Percentiles rank a stretch among this genome's conserved stretches.
phyloP scores from a whole-genome alignment of 345 rosid genomes.

The Anastatica hierochuntica region DNA sequence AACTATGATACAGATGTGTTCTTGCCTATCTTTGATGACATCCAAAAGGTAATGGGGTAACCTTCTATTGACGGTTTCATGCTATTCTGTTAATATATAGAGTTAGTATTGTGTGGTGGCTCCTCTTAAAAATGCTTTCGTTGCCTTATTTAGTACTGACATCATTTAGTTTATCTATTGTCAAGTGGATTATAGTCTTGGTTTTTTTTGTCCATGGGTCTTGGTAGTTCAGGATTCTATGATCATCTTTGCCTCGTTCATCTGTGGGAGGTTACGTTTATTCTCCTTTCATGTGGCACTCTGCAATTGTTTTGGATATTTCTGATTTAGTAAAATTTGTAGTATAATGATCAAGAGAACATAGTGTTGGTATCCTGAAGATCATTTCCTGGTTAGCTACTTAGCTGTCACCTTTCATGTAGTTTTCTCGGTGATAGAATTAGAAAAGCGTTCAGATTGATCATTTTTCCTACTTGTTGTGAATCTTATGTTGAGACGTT shows the following conservation, averaged over 20 bases:
- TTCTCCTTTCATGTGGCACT: neutral
- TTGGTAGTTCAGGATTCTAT: constrained; percentile 2
- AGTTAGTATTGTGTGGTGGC: neutral
- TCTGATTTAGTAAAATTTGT: neutral
- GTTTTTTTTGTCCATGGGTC: too few relatives aligned
- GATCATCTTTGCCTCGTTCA: constrained; percentile 1
- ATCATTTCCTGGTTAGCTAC: neutral
- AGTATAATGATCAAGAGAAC: neutral
- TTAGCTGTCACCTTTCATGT: constrained; percentile 1
- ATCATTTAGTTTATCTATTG: too few relatives aligned
- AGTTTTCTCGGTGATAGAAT: neutral
- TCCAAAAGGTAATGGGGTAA: constrained; percentile 53
- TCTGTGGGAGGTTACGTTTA: neutral
- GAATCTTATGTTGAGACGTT: constrained; percentile 3
- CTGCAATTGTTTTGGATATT: neutral
- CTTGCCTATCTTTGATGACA: constrained; percentile 81
- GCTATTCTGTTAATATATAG: neutral
- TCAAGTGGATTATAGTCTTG: too few relatives aligned
- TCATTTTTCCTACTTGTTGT: neutral
- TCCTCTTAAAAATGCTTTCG: neutral
- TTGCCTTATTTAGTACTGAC: neutral
- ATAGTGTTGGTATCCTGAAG: neutral
- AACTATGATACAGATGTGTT: constrained; percentile 97
- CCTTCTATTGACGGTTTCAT: neutral
- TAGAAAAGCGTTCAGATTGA: neutral